Percentiles rank a stretch among this genome's conserved stretches.
Conservation (phyloP, 352 stramenopile species). For the Pythium dissotocum region DNA sequence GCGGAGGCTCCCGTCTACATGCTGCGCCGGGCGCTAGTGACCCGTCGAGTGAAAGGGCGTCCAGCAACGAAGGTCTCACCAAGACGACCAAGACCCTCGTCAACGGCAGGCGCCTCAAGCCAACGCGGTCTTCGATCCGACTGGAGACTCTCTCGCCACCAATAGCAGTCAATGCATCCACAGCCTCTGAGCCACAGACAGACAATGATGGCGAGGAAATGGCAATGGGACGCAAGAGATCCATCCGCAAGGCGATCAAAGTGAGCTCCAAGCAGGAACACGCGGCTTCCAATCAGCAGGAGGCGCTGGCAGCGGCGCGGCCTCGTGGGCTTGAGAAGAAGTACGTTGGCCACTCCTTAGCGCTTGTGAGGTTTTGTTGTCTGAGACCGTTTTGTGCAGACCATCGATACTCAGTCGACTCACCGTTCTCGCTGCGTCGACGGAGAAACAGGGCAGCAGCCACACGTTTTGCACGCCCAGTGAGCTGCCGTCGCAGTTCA, state of each 20-base stretch:
- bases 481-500: conserved; percentile 65
- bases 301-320: not conserved
- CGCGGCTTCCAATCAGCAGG: not conserved
- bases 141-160: conserved; percentile 22
- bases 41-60: not conserved
- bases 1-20: not conserved
- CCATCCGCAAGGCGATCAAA: not conserved
- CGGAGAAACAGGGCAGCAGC: conserved; percentile 20
- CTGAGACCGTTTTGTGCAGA: not conserved
- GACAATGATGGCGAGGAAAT: not conserved
- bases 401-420: conserved; percentile 35
- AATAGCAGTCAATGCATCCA: not conserved
- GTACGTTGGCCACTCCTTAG: not conserved
- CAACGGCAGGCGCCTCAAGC: conserved; percentile 14
- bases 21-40: not conserved
- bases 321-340: not conserved
- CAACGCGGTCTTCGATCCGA: conserved; percentile 22
- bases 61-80: not conserved
- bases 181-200: conserved; percentile 4
- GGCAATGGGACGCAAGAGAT: not conserved
- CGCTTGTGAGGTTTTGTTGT: not conserved
- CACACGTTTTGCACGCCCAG: conserved; percentile 26
- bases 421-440: conserved; percentile 14
- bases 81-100: not conserved
- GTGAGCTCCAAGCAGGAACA: not conserved